Evolutionary conservation across 2,329 filamentous ascomycete species (phyloP).

Genomic region (Zarea fungicola): DNA sequence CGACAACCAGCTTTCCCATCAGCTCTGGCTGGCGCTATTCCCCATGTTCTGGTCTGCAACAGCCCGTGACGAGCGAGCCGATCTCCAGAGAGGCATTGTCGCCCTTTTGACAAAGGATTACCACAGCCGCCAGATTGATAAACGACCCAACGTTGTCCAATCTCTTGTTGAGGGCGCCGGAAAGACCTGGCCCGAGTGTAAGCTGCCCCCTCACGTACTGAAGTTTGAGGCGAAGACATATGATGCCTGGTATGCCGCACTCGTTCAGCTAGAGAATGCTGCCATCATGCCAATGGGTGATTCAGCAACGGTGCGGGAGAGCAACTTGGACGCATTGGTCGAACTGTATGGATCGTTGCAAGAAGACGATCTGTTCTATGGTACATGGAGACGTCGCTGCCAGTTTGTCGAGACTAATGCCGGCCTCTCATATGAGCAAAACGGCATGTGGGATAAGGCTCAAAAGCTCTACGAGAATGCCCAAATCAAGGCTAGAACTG

Average conservation of each 20-base stretch:
- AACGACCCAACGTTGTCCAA: slow-evolving; percentile 91
- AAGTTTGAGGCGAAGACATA: slow-evolving; percentile 94
- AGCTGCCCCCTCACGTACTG: slow-evolving; percentile 90
- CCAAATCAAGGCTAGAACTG: slow-evolving; percentile 93
- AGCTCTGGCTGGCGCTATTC: slow-evolving; percentile 88
- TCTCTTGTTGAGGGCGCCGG: slow-evolving; percentile 85
- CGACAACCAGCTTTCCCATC: slow-evolving; percentile 73
- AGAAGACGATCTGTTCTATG: slow-evolving; percentile 96
- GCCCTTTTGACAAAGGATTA: slow-evolving; percentile 89
- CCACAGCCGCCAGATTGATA: slow-evolving; percentile 89
- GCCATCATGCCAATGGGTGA: slow-evolving; percentile 81
- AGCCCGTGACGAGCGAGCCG: slow-evolving; percentile 78
- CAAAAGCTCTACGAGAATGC: slow-evolving; percentile 95
- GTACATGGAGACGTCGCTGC: slow-evolving; percentile 89
- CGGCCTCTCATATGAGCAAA: slow-evolving; percentile 95
- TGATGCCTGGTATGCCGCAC: slow-evolving; percentile 94
- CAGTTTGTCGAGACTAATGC: slow-evolving; percentile 98
- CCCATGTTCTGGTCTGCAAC: slow-evolving; percentile 91
- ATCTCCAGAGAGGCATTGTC: slow-evolving; percentile 90
- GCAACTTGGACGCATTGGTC: slow-evolving; percentile 91
- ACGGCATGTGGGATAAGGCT: slow-evolving; percentile 98
- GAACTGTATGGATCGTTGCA: slow-evolving; percentile 86
- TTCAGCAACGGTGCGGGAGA: slow-evolving; percentile 79
- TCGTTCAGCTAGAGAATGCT: slow-evolving; percentile 83
- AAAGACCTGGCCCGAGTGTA: slow-evolving; percentile 78